Evolutionary conservation across 1,284 basidiomycete genomes (phyloP).

Genomic region (Melampsora larici-populina): DNA sequence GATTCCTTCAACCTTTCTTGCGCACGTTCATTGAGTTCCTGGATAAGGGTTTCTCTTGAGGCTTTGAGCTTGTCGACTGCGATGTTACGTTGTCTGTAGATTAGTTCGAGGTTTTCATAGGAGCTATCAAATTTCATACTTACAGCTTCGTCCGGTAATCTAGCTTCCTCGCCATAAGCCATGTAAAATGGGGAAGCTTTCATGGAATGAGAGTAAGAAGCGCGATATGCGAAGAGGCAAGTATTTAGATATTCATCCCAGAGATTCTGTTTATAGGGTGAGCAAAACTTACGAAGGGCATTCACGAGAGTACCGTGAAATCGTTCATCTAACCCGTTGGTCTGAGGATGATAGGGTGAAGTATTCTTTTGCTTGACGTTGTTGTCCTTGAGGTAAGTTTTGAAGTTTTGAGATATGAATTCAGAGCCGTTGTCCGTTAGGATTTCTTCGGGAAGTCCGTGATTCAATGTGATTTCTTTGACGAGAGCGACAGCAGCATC

Average conservation of each 20-base stretch:
- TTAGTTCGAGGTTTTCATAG: neutral
- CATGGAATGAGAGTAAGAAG: neutral
- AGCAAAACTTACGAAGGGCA: too few relatives aligned
- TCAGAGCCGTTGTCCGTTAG: slow-evolving; percentile 11
- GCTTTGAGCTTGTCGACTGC: neutral
- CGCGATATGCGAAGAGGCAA: too few relatives aligned
- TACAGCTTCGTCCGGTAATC: neutral
- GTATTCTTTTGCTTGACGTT: slow-evolving; percentile 18
- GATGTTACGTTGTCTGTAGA: too few relatives aligned
- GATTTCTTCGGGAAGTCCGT: slow-evolving; percentile 5
- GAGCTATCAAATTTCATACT: too few relatives aligned
- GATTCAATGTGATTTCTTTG: neutral
- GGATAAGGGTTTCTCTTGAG: neutral
- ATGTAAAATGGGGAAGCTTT: slow-evolving; percentile 13
- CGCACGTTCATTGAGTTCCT: slow-evolving; percentile 10
- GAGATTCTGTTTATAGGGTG: too few relatives aligned
- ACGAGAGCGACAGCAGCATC: neutral
- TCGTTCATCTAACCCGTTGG: slow-evolving; percentile 16
- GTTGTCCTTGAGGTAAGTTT: neutral
- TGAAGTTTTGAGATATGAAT: neutral
- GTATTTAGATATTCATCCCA: too few relatives aligned
- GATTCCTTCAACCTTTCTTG: neutral
- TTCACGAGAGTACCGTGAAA: slow-evolving; percentile 27
- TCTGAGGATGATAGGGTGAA: too few relatives aligned
- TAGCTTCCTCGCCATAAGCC: too few relatives aligned